Evolutionary conservation across 192 early-diverging fungal species (phyloP).

Genomic region (Coemansia sp.): DNA sequence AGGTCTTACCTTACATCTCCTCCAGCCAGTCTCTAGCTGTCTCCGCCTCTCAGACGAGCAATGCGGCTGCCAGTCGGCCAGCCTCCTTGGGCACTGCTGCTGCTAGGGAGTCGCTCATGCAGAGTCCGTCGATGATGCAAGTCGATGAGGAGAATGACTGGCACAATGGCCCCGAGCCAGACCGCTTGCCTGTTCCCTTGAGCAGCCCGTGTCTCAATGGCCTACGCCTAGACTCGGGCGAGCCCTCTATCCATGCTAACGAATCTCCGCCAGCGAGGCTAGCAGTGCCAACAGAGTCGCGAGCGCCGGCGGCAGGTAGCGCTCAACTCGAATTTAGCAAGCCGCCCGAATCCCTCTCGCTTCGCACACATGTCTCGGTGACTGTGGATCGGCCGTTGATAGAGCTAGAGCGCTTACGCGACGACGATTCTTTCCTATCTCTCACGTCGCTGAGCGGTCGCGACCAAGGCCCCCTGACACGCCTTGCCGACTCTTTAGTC

Average conservation of each 20-base stretch:
- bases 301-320: neutral
- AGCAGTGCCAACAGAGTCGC: neutral
- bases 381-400: conserved; percentile 16
- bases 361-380: conserved; percentile 40
- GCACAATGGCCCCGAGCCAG: neutral
- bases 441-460: conserved; percentile 27
- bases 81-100: neutral
- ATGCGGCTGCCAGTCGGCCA: neutral
- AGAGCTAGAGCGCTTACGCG: conserved; percentile 11
- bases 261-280: neutral
- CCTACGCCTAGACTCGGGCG: neutral
- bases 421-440: conserved; percentile 18
- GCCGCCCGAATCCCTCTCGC: conserved; percentile 50
- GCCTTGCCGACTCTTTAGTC: conserved; percentile 34
- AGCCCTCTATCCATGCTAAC: neutral
- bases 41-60: neutral
- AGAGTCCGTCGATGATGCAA: conserved; percentile 24
- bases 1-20: neutral
- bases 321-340: conserved; percentile 13
- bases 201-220: neutral
- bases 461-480: conserved; percentile 7
- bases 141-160: conserved; percentile 7
- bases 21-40: neutral
- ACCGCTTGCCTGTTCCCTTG: neutral
- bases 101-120: neutral